phyloP scores from a whole-genome alignment of 1,284 basidiomycete species.

The Psilocybe mexicana region DNA sequence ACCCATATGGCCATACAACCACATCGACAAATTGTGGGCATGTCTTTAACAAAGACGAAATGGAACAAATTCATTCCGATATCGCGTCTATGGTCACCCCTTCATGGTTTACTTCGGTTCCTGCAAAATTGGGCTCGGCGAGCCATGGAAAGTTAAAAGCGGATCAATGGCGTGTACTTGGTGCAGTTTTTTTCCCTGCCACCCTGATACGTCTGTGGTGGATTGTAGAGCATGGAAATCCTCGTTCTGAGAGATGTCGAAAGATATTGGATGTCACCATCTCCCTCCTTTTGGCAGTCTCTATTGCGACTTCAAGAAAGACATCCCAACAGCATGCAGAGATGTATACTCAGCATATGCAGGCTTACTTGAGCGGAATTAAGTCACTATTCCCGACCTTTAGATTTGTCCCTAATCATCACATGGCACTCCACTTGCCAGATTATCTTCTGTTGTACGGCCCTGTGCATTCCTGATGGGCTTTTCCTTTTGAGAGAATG shows the following conservation, averaged over 20 bases:
- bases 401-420: slow-evolving; percentile 1
- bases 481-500: neutral
- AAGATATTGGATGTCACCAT: slow-evolving; percentile 14
- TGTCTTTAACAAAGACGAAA: slow-evolving; percentile 20
- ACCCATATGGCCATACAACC: slow-evolving; percentile 2
- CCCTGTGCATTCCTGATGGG: neutral
- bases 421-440: slow-evolving; percentile 1
- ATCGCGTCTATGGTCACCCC: slow-evolving; percentile 21
- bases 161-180: slow-evolving; percentile 30
- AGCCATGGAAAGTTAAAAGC: slow-evolving; percentile 28
- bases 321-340: slow-evolving; percentile 6
- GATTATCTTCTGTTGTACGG: slow-evolving; percentile 1
- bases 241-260: neutral
- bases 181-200: slow-evolving; percentile 23
- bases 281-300: slow-evolving; percentile 18
- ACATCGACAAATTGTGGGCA: slow-evolving; percentile 19
- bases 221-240: neutral
- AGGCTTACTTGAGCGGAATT: neutral
- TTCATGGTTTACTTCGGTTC: slow-evolving; percentile 28
- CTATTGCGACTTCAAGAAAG: slow-evolving; percentile 12
- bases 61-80: slow-evolving; percentile 22
- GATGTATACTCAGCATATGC: neutral
- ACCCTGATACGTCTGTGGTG: slow-evolving; percentile 26
- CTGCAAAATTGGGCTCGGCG: slow-evolving; percentile 20
- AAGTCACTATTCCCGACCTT: neutral